These are phyloP conservation scores for Trichoderma asperellum DNA, from an alignment of 2,329 filamentous ascomycete genomes.

Conservation along the genomic window DNA sequence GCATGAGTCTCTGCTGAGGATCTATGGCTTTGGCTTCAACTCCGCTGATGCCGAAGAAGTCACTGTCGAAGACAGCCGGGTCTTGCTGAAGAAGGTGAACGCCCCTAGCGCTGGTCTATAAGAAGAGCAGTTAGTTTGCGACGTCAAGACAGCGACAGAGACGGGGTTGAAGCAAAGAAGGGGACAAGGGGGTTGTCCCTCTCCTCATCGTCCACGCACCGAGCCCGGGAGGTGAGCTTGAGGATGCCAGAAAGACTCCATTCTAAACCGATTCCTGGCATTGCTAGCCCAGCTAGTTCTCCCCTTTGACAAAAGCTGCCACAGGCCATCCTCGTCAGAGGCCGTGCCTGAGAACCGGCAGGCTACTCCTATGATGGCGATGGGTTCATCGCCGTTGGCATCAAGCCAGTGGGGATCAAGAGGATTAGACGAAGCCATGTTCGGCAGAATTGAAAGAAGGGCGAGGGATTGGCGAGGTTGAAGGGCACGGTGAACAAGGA, in stretches of 20 bases:
- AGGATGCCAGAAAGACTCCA: slow-evolving; percentile 29
- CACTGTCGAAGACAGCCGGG: slow-evolving; percentile 27
- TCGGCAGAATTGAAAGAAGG: slow-evolving; percentile 1
- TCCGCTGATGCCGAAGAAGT: slow-evolving; percentile 28
- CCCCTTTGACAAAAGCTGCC: slow-evolving; percentile 40
- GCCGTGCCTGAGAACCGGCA: slow-evolving; percentile 47
- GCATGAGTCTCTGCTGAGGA: slow-evolving; percentile 28
- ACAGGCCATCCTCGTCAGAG: slow-evolving; percentile 42
- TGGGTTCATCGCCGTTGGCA: slow-evolving; percentile 39
- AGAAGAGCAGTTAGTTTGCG: neutral
- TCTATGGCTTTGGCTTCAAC: slow-evolving; percentile 30
- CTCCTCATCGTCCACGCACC: slow-evolving; percentile 6
- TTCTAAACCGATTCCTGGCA: slow-evolving; percentile 26
- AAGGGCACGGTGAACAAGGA: neutral
- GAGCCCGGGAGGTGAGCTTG: slow-evolving; percentile 26
- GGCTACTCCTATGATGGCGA: slow-evolving; percentile 48
- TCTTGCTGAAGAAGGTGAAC: slow-evolving; percentile 27
- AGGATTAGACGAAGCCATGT: slow-evolving; percentile 10
- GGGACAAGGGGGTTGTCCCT: neutral
- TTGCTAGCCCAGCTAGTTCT: slow-evolving; percentile 31
- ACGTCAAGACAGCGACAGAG: neutral
- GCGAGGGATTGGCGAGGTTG: neutral
- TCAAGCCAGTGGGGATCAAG: slow-evolving; percentile 20
- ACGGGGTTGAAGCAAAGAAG: neutral
- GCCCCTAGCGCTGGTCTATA: slow-evolving; percentile 21